Conservation (phyloP, 345 rosid genomes). For the Brassica rapa region DNA sequence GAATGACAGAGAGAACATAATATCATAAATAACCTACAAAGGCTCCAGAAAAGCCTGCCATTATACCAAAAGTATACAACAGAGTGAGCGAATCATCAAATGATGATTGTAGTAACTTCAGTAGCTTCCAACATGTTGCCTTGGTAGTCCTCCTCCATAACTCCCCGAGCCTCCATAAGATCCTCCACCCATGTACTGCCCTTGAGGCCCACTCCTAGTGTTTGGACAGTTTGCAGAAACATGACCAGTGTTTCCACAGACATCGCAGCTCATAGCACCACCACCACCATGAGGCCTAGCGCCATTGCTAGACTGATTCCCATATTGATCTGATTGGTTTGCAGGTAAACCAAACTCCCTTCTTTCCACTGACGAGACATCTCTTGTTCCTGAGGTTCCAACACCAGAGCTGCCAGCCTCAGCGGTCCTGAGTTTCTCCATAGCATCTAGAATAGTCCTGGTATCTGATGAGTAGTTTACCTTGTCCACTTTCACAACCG, state of each 20-base stretch:
- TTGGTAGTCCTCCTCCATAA: constrained; percentile 39
- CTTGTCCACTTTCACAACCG: constrained; percentile 75
- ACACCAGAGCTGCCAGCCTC: neutral
- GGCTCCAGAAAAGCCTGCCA: neutral
- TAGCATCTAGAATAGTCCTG: constrained; percentile 53
- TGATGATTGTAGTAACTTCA: constrained; percentile 27
- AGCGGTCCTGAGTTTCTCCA: constrained; percentile 47
- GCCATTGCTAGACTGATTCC: neutral
- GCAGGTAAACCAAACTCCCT: constrained; percentile 22
- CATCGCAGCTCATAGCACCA: constrained; percentile 42
- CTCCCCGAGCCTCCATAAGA: constrained; percentile 33
- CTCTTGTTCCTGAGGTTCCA: constrained; percentile 17
- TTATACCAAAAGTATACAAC: neutral
- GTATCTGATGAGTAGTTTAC: constrained; percentile 65
- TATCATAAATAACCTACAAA: neutral
- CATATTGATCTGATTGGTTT: constrained; percentile 37
- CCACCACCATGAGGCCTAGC: constrained; percentile 11
- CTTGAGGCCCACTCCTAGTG: constrained; percentile 49
- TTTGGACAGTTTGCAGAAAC: constrained; percentile 65
- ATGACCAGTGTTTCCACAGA: constrained; percentile 69
- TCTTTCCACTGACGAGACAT: neutral
- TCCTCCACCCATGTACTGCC: constrained; percentile 47
- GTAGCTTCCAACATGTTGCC: constrained; percentile 53
- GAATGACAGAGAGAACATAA: neutral
- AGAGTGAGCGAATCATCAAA: neutral